Conservation (phyloP, 306 rosid species). For the Delonix regia region DNA sequence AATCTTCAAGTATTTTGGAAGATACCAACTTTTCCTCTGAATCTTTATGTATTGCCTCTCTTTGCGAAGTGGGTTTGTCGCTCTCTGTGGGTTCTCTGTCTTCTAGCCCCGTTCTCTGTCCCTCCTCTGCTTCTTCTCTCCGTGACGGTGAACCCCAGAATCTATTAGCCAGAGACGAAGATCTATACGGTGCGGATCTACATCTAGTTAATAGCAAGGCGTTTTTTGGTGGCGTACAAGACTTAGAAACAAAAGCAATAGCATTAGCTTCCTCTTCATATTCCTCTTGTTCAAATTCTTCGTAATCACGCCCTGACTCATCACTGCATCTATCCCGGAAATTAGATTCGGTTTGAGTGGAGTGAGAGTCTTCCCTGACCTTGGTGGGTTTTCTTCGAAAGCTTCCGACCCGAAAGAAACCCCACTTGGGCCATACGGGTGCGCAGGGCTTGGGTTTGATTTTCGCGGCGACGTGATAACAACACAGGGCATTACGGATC, state of each 20-base stretch:
- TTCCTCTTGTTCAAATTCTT: constrained; percentile 26
- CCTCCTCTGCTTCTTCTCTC: constrained; percentile 42
- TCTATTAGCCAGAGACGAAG: constrained; percentile 61
- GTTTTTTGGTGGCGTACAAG: constrained; percentile 63
- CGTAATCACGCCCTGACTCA: constrained; percentile 40
- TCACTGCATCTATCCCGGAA: constrained; percentile 1
- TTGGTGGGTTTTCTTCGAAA: constrained; percentile 43
- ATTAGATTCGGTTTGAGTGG: constrained; percentile 36
- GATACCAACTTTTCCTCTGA: constrained; percentile 41
- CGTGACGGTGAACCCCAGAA: constrained; percentile 62
- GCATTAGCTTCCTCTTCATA: constrained; percentile 34
- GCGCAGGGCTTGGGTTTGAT: constrained; percentile 39
- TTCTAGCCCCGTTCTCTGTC: constrained; percentile 23
- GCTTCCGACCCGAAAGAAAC: constrained; percentile 38
- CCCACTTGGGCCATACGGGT: constrained; percentile 51
- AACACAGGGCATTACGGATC: constrained; percentile 52
- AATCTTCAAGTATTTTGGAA: constrained; percentile 45
- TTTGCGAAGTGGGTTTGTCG: constrained; percentile 38
- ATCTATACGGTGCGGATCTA: constrained; percentile 77
- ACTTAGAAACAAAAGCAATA: constrained; percentile 26
- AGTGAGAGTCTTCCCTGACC: constrained; percentile 25
- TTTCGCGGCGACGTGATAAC: constrained; percentile 38
- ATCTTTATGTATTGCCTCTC: constrained; percentile 42
- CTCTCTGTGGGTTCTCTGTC: constrained; percentile 30
- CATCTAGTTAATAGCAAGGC: constrained; percentile 76